Evolutionary conservation across 805 yeast genomes (phyloP), one percentile per base, ranked within the genome.

Genomic region (Ogataea nakhonphanomensis): DNA sequence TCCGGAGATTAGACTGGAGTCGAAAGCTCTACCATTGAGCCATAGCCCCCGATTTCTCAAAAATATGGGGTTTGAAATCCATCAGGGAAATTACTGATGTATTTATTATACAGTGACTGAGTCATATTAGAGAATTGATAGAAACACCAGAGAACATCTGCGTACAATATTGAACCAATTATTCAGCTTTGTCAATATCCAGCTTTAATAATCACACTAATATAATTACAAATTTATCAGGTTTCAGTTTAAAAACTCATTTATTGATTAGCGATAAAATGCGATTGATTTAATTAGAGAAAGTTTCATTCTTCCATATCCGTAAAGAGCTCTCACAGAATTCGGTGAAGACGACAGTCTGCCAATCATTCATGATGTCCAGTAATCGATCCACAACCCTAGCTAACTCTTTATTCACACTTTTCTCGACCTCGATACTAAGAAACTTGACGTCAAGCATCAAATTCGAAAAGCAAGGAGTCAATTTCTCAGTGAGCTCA

Each of bases 11-110:
- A 40, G 50, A 59, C 76, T 77, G 82, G 82, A 77, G 79, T 77
- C 82, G 78, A 78, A 78, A 75, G 82, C 82, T 77, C 82, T 77
- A 77, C 82, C 82, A 77, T 78, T 77, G 82, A 77, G 82, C 82
- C 82, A 76, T 79, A 78, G 79, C 81, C 71, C 76, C 79, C 65
- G 48, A 38, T 41, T 43, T 37, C 34, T 24, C n/a, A 22, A 12
- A 22, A 12, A 29, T 28, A 5, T 15, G 25, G 26, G 20, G 20
- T 24, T 12, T 8, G 26, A 13, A 22, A 4, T 2, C 8, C 11
- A 21, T 11, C 11, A 12, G 13, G 30, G 8, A 14, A 17, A 17
- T 17, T 5, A 3, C 20, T 25, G 14, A 25, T 11, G 12, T 25
- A n/a, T n/a, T n/a, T n/a, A n/a, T n/a, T n/a, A n/a, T n/a, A n/a